These are phyloP conservation scores for Teunomyces cretensis DNA, from an alignment of 805 yeast genomes.

Conservation along the genomic window DNA sequence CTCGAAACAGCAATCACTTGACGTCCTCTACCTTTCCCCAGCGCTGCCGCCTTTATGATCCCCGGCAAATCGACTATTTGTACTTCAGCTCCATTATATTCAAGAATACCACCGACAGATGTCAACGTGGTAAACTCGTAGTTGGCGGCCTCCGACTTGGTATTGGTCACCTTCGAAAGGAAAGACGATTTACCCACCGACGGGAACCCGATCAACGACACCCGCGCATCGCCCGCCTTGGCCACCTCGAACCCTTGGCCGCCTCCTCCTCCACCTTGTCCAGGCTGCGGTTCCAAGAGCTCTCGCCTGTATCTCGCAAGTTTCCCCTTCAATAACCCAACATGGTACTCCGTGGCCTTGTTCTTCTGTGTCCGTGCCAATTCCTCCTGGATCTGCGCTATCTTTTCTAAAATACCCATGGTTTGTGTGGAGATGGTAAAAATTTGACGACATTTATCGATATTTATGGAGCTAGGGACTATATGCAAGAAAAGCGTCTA, in stretches of 20 bases:
- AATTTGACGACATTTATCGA: neutral
- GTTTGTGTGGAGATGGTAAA: neutral
- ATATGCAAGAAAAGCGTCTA: neutral
- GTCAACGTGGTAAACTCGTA: slow-evolving; percentile 96
- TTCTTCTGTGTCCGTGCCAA: slow-evolving; percentile 94
- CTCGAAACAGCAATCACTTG: slow-evolving; percentile 96
- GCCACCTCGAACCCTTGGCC: slow-evolving; percentile 93
- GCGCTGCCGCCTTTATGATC: slow-evolving; percentile 93
- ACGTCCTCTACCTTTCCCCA: slow-evolving; percentile 96
- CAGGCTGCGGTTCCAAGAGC: slow-evolving; percentile 85
- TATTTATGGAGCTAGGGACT: neutral
- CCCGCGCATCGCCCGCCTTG: slow-evolving; percentile 95
- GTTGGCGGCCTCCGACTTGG: slow-evolving; percentile 91
- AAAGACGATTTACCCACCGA: slow-evolving; percentile 96
- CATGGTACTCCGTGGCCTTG: slow-evolving; percentile 96
- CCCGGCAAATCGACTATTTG: slow-evolving; percentile 98
- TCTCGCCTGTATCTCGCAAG: slow-evolving; percentile 91
- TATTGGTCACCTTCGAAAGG: slow-evolving; percentile 83
- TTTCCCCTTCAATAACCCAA: slow-evolving; percentile 92
- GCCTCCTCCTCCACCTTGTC: slow-evolving; percentile 65
- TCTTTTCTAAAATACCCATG: slow-evolving; percentile 55
- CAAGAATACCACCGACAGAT: slow-evolving; percentile 93
- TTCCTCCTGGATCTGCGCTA: slow-evolving; percentile 87
- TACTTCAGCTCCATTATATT: slow-evolving; percentile 94
- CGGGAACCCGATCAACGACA: slow-evolving; percentile 93